These are phyloP conservation scores for Neonectria hederae DNA, from an alignment of 2,329 filamentous ascomycete species.

Conservation along the genomic window DNA sequence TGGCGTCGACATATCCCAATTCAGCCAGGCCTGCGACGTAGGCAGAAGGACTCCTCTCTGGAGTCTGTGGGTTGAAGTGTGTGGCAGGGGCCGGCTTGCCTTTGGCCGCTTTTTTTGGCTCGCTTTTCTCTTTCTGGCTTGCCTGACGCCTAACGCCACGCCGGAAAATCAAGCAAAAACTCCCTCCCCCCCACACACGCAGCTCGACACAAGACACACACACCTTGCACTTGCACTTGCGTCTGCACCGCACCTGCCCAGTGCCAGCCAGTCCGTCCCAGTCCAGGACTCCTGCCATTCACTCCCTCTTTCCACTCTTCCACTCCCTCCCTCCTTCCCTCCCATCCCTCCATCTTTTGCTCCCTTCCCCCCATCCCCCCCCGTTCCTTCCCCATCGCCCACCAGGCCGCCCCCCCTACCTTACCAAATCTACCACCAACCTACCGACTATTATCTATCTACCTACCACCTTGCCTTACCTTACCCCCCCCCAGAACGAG, in stretches of 20 bases:
- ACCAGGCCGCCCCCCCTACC: slow-evolving; percentile 38
- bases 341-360: slow-evolving; percentile 18
- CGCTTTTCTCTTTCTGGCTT: slow-evolving; percentile 11
- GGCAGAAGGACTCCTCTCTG: too few relatives aligned
- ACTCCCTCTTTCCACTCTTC: slow-evolving; percentile 12
- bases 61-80: background rate
- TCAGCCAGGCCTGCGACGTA: background rate
- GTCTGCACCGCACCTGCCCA: slow-evolving; percentile 7
- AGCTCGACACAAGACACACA: slow-evolving; percentile 20
- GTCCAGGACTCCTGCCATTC: background rate
- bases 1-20: background rate
- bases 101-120: background rate
- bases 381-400: slow-evolving; percentile 6
- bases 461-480: background rate
- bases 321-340: slow-evolving; percentile 29
- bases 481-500: slow-evolving; percentile 26
- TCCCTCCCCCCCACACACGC: slow-evolving; percentile 21
- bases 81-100: slow-evolving; percentile 12
- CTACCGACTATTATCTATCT: background rate
- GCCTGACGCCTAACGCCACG: slow-evolving; percentile 35
- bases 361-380: slow-evolving; percentile 25
- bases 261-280: slow-evolving; percentile 2
- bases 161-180: slow-evolving; percentile 27
- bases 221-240: slow-evolving; percentile 29
- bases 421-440: background rate